Evolutionary conservation across 2,329 filamentous ascomycete species (phyloP).

Genomic region (Epichloe brachyelytri): DNA sequence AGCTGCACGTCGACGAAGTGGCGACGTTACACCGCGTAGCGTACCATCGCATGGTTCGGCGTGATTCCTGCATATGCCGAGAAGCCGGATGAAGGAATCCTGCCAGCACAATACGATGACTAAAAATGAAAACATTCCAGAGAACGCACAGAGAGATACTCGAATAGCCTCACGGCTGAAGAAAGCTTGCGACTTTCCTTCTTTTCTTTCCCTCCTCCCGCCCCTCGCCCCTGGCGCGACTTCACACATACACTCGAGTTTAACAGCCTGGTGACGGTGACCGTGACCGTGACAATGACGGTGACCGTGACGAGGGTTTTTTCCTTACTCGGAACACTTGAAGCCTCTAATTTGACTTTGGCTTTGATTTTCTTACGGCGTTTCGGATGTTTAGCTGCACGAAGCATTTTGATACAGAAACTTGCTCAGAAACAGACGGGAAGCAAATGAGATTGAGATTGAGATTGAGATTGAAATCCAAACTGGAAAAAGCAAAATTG

Average conservation of each 20-base stretch:
- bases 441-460: neutral
- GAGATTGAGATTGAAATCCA: neutral
- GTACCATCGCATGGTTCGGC: slow-evolving; percentile 34
- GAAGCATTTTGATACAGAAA: neutral
- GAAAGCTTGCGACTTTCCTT: neutral
- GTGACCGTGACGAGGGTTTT: neutral
- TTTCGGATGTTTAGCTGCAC: neutral
- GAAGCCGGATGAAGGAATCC: neutral
- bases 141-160: neutral
- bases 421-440: neutral
- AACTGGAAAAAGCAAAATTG: no score
- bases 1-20: slow-evolving; percentile 36
- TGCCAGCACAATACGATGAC: neutral
- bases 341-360: neutral
- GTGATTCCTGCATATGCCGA: slow-evolving; percentile 8
- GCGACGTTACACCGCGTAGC: slow-evolving; percentile 42
- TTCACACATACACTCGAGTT: neutral
- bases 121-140: neutral
- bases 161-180: slow-evolving; percentile 3
- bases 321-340: neutral
- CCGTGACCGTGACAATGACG: no score
- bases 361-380: slow-evolving; percentile 1
- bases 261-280: no score
- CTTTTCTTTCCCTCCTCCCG: neutral
- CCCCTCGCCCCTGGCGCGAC: neutral